Evolutionary conservation across 2,329 filamentous ascomycete species (phyloP), one percentile per base, ranked within the genome.

Genomic region (Alternaria metachromatica): DNA sequence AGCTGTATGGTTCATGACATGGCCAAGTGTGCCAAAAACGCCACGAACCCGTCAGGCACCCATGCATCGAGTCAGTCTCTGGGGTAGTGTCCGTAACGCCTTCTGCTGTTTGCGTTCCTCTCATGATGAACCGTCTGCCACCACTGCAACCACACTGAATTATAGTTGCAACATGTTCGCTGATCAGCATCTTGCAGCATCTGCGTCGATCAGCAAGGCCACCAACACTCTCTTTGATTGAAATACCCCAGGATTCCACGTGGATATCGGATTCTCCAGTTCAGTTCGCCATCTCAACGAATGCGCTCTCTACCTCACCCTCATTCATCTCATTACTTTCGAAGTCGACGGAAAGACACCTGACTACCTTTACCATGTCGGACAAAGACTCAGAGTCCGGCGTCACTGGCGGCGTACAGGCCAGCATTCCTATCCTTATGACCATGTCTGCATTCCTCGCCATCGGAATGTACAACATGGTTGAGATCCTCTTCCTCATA

Each of bases 391-490:
- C 37, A 10, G 37, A 41, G 37, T 41, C 37, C 37, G 37, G 37
- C n/a, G 37, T 41, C 37, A 41, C 37, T 41, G 37, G 37, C 37
- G 37, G 37, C 5, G 37, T 41, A 5, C 37, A 41, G 37, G 37
- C 37, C 37, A 41, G 37, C 20, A 33, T 67, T 15, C 51, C 58
- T 9, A 67, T 65, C n/a, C 28, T 67, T 13, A 67, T 74, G 55
- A 71, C 66, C 10, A 68, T 72, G 48, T 58, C 64, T 3, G 66
- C 62, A 20, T 73, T 72, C 50, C 58, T 73, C 33, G 56, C 69
- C 25, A 65, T 76, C 6, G 64, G 69, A 2, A 60, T 79, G 21
- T 81, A 80, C 67, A 78, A 78, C 46, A 72, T 74, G 30, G 50
- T 72, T 49, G 71, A 73, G 46, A 48, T 70, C 15, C 64, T 48